These are phyloP conservation scores for Alternaria ventricosa DNA, from an alignment of 2,329 filamentous ascomycete genomes.

Conservation along the genomic window DNA sequence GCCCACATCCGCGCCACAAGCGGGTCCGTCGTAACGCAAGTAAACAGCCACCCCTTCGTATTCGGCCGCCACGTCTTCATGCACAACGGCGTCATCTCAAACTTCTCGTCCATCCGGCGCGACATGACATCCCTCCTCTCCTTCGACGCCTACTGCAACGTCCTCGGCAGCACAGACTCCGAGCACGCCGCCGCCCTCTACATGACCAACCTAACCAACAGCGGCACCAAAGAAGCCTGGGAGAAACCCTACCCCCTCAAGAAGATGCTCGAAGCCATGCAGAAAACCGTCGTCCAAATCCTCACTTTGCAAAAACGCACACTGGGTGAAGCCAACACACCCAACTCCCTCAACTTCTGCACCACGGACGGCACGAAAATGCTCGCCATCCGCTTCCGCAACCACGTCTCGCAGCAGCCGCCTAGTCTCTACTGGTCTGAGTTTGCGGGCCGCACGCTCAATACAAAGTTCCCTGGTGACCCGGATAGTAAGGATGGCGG, in stretches of 20 bases:
- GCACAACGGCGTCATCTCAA: conserved; percentile 61
- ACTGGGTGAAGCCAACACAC: conserved; percentile 49
- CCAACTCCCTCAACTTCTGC: conserved; percentile 61
- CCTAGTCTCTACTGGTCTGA: conserved; percentile 60
- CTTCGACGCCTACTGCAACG: conserved; percentile 56
- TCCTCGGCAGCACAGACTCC: conserved; percentile 60
- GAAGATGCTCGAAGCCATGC: conserved; percentile 56
- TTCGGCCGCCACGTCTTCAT: conserved; percentile 63
- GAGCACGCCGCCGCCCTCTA: conserved; percentile 61
- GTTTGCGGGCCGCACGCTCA: conserved; percentile 59
- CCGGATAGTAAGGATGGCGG: conserved; percentile 50
- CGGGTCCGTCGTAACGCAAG: conserved; percentile 55
- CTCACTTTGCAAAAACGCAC: conserved; percentile 54
- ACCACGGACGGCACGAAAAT: conserved; percentile 59
- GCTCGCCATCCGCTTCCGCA: conserved; percentile 60
- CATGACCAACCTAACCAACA: conserved; percentile 54
- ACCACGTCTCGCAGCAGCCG: conserved; percentile 59
- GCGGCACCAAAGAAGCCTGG: conserved; percentile 50
- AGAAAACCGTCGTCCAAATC: conserved; percentile 55
- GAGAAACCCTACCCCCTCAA: conserved; percentile 51
- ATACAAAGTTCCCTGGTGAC: conserved; percentile 59
- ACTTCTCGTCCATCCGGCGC: conserved; percentile 56
- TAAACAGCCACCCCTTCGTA: conserved; percentile 63
- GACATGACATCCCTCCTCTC: conserved; percentile 54
- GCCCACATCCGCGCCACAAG: conserved; percentile 62